Base-by-base conservation (phyloP, 768 basidiomycete species). In the Suillus hirtellus region DNA sequence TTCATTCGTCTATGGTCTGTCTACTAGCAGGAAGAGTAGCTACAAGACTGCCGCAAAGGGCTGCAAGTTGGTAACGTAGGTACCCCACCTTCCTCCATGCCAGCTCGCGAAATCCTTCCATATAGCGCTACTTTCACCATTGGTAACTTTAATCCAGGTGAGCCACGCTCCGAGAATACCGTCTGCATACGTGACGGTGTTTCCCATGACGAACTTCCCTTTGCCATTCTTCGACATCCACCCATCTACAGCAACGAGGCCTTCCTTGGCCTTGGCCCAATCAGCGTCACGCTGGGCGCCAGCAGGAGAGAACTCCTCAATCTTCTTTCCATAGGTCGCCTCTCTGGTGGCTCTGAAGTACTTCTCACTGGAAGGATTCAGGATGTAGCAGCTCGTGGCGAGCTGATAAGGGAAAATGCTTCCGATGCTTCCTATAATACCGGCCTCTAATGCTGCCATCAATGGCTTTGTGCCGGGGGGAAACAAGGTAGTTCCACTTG, bases 51-150 rank as follows among this genome's bases (percentile, higher is more conserved):
- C n/a, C 34, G 75, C 73, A 53, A 77, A 80, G 55, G 72, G 68
- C 50, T 75, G 67, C 46, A 81, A 66, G n/a, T 65, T 63, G 19
- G 69, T 66, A 50, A 77, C 38, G 47, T 78, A 69, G 27, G 66
- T 70, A 11, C 65, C 75, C 81, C 82, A 82, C 49, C 73, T 66
- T 15, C 81, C 81, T 8, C 66, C 69, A 54, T 83, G 70, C 78
- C 78, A 81, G 9, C 64, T 66, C 46, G 68, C 63, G 1, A 79
- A 64, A 8, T 72, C 71, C 46, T 68, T 66, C 80, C 79, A 82
- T 60, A 67, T 65, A 44, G 70, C 65, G 27, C 71, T 71, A 2
- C 70, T 70, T 52, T 65, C 71, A 2, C 67, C 76, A 15, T 72
- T 53, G 3, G 70, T 68, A 11, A 61, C 17, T 66, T 69, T 76